Conservation (phyloP, 495 filamentous ascomycete species). For the Lasiosphaeriaceae sp. region DNA sequence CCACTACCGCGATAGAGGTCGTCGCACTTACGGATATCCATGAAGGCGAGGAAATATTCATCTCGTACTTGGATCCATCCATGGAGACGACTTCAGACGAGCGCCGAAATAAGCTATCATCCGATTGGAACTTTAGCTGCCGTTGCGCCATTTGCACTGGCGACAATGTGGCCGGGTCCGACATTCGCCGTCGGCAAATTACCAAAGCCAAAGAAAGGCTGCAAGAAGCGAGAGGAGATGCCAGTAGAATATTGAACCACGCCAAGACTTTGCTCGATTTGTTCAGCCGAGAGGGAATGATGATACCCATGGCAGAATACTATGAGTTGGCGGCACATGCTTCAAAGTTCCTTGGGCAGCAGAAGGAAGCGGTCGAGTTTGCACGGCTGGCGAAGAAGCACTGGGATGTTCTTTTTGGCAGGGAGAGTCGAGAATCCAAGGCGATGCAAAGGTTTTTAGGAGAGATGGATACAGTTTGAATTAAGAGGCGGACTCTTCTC, state of each 20-base stretch:
- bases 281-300: slow-evolving; percentile 5
- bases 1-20: not conserved
- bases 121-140: slow-evolving; percentile 1
- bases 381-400: not conserved
- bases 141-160: slow-evolving; percentile 2
- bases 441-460: not conserved
- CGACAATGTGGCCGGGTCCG: not conserved
- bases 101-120: not conserved
- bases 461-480: too few species aligned
- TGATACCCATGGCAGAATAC: slow-evolving; percentile 3
- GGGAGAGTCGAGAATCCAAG: not conserved
- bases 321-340: slow-evolving; percentile 5
- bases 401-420: slow-evolving; percentile 7
- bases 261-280: not conserved
- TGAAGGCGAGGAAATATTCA: not conserved
- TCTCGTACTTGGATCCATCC: slow-evolving; percentile 5
- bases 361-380: not conserved
- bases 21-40: not conserved
- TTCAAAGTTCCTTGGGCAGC: not conserved
- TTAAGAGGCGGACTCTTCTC: too few species aligned
- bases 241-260: not conserved
- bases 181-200: slow-evolving; percentile 1
- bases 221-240: not conserved
- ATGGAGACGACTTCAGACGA: not conserved
- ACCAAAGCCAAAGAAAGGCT: not conserved